phyloP scores from a whole-genome alignment of 306 rosid genomes.

The Malus domestica region DNA sequence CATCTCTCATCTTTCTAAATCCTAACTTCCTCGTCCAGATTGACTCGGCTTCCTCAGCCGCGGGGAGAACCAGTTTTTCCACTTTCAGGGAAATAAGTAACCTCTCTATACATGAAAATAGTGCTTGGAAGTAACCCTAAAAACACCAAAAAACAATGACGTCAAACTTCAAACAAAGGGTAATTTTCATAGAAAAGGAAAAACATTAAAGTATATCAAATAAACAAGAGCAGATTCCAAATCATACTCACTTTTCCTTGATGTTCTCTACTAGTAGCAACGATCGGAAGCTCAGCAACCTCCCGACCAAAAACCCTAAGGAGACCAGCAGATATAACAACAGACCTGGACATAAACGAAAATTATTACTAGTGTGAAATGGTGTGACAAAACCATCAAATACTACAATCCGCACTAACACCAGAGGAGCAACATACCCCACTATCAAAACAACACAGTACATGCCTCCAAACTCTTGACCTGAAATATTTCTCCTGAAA shows the following conservation, averaged over 20 bases:
- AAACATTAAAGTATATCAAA: not conserved
- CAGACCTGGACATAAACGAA: conserved; percentile 48
- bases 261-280: conserved; percentile 90
- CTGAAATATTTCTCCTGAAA: conserved; percentile 97
- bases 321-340: conserved; percentile 93
- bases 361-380: not conserved
- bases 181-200: not conserved
- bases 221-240: not conserved
- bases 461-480: conserved; percentile 99
- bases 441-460: conserved; percentile 88
- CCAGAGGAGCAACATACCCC: conserved; percentile 47
- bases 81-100: conserved; percentile 70
- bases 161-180: too few relatives aligned
- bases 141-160: not conserved
- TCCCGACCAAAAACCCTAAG: conserved; percentile 84
- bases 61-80: conserved; percentile 93
- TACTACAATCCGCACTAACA: not conserved
- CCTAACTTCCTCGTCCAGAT: conserved; percentile 95
- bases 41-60: conserved; percentile 96
- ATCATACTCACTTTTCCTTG: conserved; percentile 73
- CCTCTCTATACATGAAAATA: conserved; percentile 83
- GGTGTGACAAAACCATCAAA: conserved; percentile 1
- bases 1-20: conserved; percentile 80
- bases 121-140: conserved; percentile 92
- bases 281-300: conserved; percentile 97